A percentile compares a stretch with the other conserved stretches of the same genome.
These are phyloP conservation scores for Cordyceps fumosorosea DNA, from an alignment of 2,329 filamentous ascomycete genomes.

Conservation along the genomic window DNA sequence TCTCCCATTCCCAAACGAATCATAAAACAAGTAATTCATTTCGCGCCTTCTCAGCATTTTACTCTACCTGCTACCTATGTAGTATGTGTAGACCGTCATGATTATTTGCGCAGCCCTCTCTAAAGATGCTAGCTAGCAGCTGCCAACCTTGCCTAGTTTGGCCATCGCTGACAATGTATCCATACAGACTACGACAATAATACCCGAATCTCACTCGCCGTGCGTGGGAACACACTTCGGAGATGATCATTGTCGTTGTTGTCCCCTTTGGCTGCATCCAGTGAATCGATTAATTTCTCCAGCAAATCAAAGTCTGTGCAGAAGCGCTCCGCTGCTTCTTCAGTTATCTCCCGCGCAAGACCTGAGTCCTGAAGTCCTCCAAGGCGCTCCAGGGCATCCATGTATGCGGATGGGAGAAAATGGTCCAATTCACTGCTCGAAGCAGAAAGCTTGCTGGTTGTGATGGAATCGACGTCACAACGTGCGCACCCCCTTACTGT, in stretches of 20 bases:
- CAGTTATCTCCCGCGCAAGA: slow-evolving; percentile 69
- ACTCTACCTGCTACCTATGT: neutral
- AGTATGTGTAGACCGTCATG: neutral
- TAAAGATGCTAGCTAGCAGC: neutral
- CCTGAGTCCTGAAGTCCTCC: slow-evolving; percentile 65
- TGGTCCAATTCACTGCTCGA: slow-evolving; percentile 76
- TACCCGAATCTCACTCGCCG: slow-evolving; percentile 53
- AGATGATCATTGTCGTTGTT: slow-evolving; percentile 22
- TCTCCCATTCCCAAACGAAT: neutral
- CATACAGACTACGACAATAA: slow-evolving; percentile 39
- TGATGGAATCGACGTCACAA: slow-evolving; percentile 25
- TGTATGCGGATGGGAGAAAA: slow-evolving; percentile 85
- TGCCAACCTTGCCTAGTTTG: neutral
- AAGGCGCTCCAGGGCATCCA: slow-evolving; percentile 82
- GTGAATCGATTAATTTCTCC: slow-evolving; percentile 42
- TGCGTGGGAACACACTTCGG: slow-evolving; percentile 47
- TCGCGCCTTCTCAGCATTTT: neutral
- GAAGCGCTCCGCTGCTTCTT: slow-evolving; percentile 76
- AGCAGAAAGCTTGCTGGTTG: slow-evolving; percentile 50
- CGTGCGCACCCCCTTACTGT: slow-evolving; percentile 22
- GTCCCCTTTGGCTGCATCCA: slow-evolving; percentile 27
- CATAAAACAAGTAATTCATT: neutral
- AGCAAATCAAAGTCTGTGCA: slow-evolving; percentile 71
- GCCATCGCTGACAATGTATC: neutral
- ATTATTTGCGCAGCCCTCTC: neutral